Conservation (phyloP, 169 alveolate genomes). For the Eimeria sp. region DNA sequence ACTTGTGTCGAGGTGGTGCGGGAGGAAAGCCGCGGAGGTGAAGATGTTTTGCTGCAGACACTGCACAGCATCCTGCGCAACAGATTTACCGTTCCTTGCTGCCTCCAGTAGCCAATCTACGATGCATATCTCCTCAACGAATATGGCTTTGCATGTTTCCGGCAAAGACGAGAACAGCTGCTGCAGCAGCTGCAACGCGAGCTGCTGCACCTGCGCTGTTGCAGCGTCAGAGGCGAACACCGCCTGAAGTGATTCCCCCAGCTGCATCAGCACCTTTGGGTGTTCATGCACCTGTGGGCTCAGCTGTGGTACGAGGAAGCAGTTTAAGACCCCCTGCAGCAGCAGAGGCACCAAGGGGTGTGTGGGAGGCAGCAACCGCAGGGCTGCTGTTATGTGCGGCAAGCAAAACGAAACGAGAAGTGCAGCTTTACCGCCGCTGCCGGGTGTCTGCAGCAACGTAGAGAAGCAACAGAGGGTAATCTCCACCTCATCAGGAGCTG, state of each 20-base stretch:
- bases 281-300: neutral
- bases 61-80: constrained; percentile 2
- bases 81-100: constrained; percentile 17
- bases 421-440: neutral
- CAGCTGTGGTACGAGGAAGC: neutral
- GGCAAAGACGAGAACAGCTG: neutral
- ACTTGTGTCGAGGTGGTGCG: constrained; percentile 75
- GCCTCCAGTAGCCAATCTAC: constrained; percentile 84
- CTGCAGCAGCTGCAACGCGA: constrained; percentile 66
- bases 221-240: constrained; percentile 51
- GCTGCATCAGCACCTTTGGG: constrained; percentile 29
- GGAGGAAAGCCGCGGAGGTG: neutral
- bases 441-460: neutral
- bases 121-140: constrained; percentile 75
- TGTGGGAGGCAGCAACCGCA: constrained; percentile 38
- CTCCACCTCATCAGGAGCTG: neutral
- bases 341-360: neutral
- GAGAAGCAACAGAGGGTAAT: constrained; percentile 9
- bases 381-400: neutral
- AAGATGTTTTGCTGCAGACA: constrained; percentile 70
- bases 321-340: neutral
- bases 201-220: constrained; percentile 6
- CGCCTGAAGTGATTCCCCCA: constrained; percentile 73
- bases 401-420: neutral
- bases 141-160: neutral